These are phyloP conservation scores for Sclerospora graminicola DNA, from an alignment of 352 stramenopile genomes.

Conservation along the genomic window DNA sequence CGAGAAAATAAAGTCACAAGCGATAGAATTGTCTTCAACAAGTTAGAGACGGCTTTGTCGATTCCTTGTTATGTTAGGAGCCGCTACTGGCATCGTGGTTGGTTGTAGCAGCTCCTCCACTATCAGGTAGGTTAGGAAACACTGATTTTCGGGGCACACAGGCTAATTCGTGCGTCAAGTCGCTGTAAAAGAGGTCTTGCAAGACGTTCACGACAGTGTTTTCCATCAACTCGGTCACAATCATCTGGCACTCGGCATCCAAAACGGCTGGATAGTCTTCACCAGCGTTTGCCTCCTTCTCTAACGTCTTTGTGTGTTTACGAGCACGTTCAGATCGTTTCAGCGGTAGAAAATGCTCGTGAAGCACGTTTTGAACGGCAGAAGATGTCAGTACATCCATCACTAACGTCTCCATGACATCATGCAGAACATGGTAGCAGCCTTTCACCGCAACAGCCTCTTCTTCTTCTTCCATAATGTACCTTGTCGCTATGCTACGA, in stretches of 20 bases:
- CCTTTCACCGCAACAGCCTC: too few species aligned
- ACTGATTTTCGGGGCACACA: constrained; percentile 53
- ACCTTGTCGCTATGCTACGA: too few species aligned
- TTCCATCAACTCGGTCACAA: constrained; percentile 50
- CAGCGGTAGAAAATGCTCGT: constrained; percentile 26
- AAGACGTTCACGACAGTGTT: constrained; percentile 78
- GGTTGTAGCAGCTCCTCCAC: not conserved
- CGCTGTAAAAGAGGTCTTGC: constrained; percentile 74
- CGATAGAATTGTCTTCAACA: not conserved
- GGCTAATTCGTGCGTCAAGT: constrained; percentile 53
- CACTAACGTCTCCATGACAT: too few species aligned
- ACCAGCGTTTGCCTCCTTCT: too few species aligned
- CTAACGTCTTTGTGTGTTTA: constrained; percentile 5
- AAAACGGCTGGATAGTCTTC: constrained; percentile 2
- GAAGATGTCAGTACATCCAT: too few species aligned
- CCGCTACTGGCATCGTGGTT: too few species aligned
- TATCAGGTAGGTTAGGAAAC: constrained; percentile 39
- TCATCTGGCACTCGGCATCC: constrained; percentile 55
- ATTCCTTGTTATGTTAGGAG: too few species aligned
- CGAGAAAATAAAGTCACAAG: constrained; percentile 21
- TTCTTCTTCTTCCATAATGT: too few species aligned
- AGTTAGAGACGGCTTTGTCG: too few species aligned
- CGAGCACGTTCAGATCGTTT: constrained; percentile 17
- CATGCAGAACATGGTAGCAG: too few species aligned
- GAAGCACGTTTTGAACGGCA: constrained; percentile 37